phyloP scores from a whole-genome alignment of 2,329 filamentous ascomycete genomes.

The Aspergillus pseudoterreus region DNA sequence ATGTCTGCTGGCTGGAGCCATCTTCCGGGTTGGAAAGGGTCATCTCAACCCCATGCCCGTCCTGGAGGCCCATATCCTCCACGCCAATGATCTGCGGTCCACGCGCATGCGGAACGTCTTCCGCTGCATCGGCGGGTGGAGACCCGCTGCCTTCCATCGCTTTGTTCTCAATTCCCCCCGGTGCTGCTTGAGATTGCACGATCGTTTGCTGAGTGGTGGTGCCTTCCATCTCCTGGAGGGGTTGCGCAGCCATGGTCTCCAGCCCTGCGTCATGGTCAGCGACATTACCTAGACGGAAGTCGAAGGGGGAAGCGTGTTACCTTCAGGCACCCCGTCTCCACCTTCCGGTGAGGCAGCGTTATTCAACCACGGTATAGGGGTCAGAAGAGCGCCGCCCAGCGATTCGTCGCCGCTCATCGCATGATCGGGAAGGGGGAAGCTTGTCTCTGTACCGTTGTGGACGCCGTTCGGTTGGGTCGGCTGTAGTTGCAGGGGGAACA shows the following conservation, averaged over 20 bases:
- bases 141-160: slow-evolving; percentile 16
- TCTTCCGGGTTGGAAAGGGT: slow-evolving; percentile 24
- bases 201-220: neutral
- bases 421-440: slow-evolving; percentile 32
- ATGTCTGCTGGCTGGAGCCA: slow-evolving; percentile 3
- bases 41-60: slow-evolving; percentile 45
- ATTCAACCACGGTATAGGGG: slow-evolving; percentile 86
- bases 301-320: slow-evolving; percentile 13
- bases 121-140: slow-evolving; percentile 51
- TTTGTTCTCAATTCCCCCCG: slow-evolving; percentile 16
- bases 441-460: slow-evolving; percentile 32
- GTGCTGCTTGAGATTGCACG: neutral
- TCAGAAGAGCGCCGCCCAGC: slow-evolving; percentile 83
- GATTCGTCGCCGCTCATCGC: slow-evolving; percentile 78
- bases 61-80: slow-evolving; percentile 78
- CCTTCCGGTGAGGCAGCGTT: slow-evolving; percentile 28
- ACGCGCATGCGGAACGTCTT: slow-evolving; percentile 70
- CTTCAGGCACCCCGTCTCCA: slow-evolving; percentile 17
- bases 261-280: neutral
- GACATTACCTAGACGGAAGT: neutral
- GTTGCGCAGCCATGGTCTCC: neutral
- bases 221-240: neutral
- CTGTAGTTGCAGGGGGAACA: slow-evolving; percentile 67
- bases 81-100: slow-evolving; percentile 83
- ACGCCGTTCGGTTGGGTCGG: slow-evolving; percentile 54